Evolutionary conservation across 305 asterid species (phyloP), one percentile per base, ranked within the genome.

Genomic region (Fraxinus angustifolia): DNA sequence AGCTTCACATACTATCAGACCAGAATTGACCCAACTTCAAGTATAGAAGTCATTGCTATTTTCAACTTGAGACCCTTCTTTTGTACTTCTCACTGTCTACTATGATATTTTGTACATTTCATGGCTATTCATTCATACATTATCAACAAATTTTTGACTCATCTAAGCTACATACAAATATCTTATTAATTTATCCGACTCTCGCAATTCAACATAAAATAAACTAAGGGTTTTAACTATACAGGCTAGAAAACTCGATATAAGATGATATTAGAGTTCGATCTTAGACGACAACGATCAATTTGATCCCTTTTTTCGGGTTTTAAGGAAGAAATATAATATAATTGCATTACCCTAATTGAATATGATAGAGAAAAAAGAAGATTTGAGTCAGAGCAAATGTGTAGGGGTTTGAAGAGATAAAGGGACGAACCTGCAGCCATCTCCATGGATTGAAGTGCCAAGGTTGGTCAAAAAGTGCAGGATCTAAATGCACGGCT

Each of bases 371-470:
- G 70, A 71, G 65, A 85, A 12, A 35, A 35, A 36, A 6, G 38
- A 40, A 28, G 82, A 19, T 7, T 7, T 26, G 40, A 65, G 28
- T 53, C 75, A 77, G 83, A 84, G 89, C 76, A 82, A 60, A 65
- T 77, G 48, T 75, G 76, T 81, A 78, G 91, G 84, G 85, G 81
- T 83, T 74, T 81, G 78, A 65, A 86, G 85, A 48, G 34, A 79
- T 82, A 79, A 56, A 56, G 71, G 12, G 87, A 87, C 83, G 40
- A 80, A 89, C 93, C 92, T 89, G 94, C 88, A 89, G 94, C 98
- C 98, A 94, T 92, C 98, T 90, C 97, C 98, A 94, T 79, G 98
- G 98, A 86, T 94, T 91, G 92, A 94, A 94, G 90, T 87, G 90
- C 84, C 91, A 93, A 83, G 97, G 96, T 80, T 90, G 97, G 90